phyloP scores from a whole-genome alignment of 805 yeast species.

The Starmerella stigmatis region DNA sequence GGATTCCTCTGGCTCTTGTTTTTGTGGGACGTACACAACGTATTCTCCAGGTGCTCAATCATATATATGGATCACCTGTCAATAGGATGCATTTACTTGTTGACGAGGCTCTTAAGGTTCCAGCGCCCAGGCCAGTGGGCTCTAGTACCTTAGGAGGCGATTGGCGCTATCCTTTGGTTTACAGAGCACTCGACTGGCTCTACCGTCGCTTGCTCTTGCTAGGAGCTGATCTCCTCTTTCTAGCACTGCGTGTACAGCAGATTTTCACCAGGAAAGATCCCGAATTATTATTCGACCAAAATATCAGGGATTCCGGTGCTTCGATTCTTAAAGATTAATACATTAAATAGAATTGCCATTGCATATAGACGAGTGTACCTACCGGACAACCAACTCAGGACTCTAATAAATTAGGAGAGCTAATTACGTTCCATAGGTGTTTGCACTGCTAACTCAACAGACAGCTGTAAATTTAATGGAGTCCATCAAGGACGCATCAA shows the following conservation, averaged over 20 bases:
- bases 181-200: conserved; percentile 11
- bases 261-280: conserved; percentile 17
- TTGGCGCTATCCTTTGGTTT: conserved; percentile 5
- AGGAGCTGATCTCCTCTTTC: conserved; percentile 12
- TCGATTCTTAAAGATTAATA: conserved; percentile 9
- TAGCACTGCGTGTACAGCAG: conserved; percentile 16
- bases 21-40: conserved; percentile 64
- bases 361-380: too few relatives aligned
- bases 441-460: too few relatives aligned
- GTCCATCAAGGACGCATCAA: too few relatives aligned
- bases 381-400: too few relatives aligned
- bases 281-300: conserved; percentile 18
- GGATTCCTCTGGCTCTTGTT: conserved; percentile 55
- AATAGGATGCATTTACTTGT: conserved; percentile 59
- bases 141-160: not conserved
- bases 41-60: conserved; percentile 61
- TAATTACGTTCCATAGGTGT: too few relatives aligned
- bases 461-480: too few relatives aligned
- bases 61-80: conserved; percentile 59
- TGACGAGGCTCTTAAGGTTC: conserved; percentile 37
- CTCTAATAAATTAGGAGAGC: too few relatives aligned
- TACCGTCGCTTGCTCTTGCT: conserved; percentile 16
- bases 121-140: not conserved
- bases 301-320: conserved; percentile 13
- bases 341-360: not conserved